These are phyloP conservation scores for Mortierella sp. DNA, from an alignment of 371 early-diverging fungal species.

Conservation along the genomic window DNA sequence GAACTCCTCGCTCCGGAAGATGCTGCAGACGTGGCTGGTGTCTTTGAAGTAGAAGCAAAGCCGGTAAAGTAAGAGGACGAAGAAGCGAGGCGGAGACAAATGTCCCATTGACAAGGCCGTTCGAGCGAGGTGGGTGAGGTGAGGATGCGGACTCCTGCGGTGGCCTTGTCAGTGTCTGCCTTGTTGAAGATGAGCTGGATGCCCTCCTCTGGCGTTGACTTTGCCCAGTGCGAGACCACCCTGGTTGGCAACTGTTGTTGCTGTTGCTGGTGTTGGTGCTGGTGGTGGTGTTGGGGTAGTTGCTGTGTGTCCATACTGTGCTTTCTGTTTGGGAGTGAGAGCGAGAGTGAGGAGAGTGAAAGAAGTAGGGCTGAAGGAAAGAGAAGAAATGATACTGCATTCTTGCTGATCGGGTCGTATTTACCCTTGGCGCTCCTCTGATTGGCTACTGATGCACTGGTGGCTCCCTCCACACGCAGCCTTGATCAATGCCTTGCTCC, in stretches of 20 bases:
- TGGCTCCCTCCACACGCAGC: neutral
- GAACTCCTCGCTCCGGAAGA: neutral
- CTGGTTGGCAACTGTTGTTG: neutral
- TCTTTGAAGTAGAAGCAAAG: neutral
- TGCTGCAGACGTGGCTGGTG: neutral
- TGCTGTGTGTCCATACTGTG: neutral
- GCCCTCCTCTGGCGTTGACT: constrained; percentile 46
- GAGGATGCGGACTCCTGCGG: constrained; percentile 19
- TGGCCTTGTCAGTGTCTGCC: constrained; percentile 12
- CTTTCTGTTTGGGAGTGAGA: neutral
- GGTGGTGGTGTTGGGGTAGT: neutral
- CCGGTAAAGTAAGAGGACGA: neutral
- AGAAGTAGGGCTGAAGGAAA: neutral
- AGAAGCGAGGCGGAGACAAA: constrained; percentile 22
- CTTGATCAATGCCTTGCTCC: neutral
- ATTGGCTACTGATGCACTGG: neutral
- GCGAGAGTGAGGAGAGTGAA: neutral
- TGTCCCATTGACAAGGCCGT: constrained; percentile 39
- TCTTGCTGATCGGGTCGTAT: neutral
- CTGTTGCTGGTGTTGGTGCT: neutral
- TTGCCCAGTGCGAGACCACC: constrained; percentile 43
- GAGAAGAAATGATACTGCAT: neutral
- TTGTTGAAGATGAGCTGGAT: constrained; percentile 37
- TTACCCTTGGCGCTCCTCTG: neutral
- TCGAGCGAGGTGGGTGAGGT: constrained; percentile 28